Evolutionary conservation across 345 rosid species (phyloP), one percentile per base, ranked within the genome.

Genomic region (Citropsis articulata): DNA sequence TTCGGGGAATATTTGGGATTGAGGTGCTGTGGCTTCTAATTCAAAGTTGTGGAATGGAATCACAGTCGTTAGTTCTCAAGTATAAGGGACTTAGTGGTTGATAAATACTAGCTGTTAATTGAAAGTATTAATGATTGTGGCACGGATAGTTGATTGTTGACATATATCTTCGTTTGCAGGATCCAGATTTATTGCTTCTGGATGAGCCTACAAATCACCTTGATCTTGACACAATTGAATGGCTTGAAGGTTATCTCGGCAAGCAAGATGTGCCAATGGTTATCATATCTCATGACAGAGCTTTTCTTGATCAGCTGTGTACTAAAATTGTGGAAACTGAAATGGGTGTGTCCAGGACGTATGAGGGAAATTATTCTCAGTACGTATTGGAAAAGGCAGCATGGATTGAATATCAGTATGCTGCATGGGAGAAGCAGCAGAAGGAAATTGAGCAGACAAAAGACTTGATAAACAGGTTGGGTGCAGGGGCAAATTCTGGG

Each of bases 121-220:
- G 13, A 45, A 28, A 33, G 16, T 30, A 12, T 36, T 72, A 59
- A 9, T 40, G 48, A 62, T 61, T 55, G 21, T 7, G 30, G 12
- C 9, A 55, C 55, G 27, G 18, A 12, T 63, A 40, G 66, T 77
- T 71, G 75, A 55, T 38, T 53, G 69, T 71, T 67, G 71, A 81
- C 59, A 7, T 45, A 22, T 27, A 27, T 69, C 53, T 82, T 66
- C 50, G 45, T 78, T 0, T 86, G 79, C 89, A 95, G 98, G 93
- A 93, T 42, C 99, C 98, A 2, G 99, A 95, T 89, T 87, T 95
- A 82, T 83, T 95, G 84, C 93, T 95, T 68, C 84, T 93, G 77
- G 99, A 95, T 88, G 98, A 95, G 78, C 99, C 99, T 5, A 93
- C 99, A 30, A 95, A 95, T 80, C 99, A 95, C 84, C 92, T 95